These are phyloP conservation scores for Sporisorium exsertum DNA, from an alignment of 1,284 basidiomycete species.

Conservation along the genomic window DNA sequence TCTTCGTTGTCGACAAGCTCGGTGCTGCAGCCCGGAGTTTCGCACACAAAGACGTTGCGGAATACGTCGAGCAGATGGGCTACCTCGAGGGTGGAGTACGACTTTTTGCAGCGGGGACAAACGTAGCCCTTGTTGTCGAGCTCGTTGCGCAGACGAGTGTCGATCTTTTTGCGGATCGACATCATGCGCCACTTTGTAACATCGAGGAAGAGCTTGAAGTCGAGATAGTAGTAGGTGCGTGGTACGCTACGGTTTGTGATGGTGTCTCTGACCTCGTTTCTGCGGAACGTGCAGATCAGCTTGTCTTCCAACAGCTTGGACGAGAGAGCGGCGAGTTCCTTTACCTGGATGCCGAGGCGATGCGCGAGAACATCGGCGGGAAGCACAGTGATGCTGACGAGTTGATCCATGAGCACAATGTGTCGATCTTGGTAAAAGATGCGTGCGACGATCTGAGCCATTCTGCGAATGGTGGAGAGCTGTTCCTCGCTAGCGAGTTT, in stretches of 20 bases:
- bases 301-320: conserved; percentile 86
- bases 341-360: conserved; percentile 86
- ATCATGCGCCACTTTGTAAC: conserved; percentile 97
- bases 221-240: conserved; percentile 87
- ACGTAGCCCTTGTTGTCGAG: conserved; percentile 95
- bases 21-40: conserved; percentile 71
- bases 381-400: conserved; percentile 87
- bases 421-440: conserved; percentile 94
- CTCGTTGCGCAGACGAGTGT: conserved; percentile 70
- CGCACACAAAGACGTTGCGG: conserved; percentile 64
- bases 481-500: conserved; percentile 59
- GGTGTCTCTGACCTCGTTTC: conserved; percentile 57
- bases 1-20: conserved; percentile 93
- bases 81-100: conserved; percentile 87
- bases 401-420: conserved; percentile 90
- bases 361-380: conserved; percentile 92
- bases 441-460: conserved; percentile 91
- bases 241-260: conserved; percentile 41
- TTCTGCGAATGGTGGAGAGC: conserved; percentile 67
- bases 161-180: conserved; percentile 91
- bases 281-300: conserved; percentile 72
- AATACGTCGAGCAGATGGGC: conserved; percentile 81
- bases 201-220: conserved; percentile 94
- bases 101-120: conserved; percentile 87
- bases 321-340: conserved; percentile 92